These are phyloP conservation scores for Aspergillus conjunctus DNA, from an alignment of 495 filamentous ascomycete species.

Conservation along the genomic window DNA sequence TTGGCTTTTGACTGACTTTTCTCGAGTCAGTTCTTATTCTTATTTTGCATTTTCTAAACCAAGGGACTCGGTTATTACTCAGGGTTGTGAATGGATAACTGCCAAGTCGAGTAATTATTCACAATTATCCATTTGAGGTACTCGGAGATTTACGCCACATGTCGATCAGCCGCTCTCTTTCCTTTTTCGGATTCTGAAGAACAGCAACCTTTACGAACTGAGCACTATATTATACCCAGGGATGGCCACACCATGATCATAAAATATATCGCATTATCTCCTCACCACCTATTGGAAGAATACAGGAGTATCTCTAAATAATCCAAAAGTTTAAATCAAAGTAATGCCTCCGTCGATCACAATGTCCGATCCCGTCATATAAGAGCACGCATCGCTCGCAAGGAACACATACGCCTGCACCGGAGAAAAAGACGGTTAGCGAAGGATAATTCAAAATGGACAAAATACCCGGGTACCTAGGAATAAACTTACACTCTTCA, in stretches of 20 bases:
- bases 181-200: not conserved
- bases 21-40: not conserved
- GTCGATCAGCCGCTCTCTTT: not conserved
- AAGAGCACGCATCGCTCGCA: not conserved
- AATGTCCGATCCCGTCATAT: slow-evolving; percentile 6
- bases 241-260: too few relatives aligned
- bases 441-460: not conserved
- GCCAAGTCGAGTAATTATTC: too few relatives aligned
- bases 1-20: too few relatives aligned
- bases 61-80: not conserved
- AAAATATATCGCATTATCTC: too few relatives aligned
- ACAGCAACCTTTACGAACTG: not conserved
- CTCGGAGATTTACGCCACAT: not conserved
- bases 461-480: not conserved
- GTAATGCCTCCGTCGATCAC: slow-evolving; percentile 3
- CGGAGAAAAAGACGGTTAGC: not conserved
- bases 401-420: not conserved
- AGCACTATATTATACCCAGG: too few relatives aligned
- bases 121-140: too few relatives aligned
- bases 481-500: not conserved
- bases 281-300: not conserved
- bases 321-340: not conserved
- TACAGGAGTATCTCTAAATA: not conserved
- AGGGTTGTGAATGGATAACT: too few relatives aligned
- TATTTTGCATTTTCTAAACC: not conserved